Conservation (phyloP, 179 eudicot species). For the Pouteria campechiana region DNA sequence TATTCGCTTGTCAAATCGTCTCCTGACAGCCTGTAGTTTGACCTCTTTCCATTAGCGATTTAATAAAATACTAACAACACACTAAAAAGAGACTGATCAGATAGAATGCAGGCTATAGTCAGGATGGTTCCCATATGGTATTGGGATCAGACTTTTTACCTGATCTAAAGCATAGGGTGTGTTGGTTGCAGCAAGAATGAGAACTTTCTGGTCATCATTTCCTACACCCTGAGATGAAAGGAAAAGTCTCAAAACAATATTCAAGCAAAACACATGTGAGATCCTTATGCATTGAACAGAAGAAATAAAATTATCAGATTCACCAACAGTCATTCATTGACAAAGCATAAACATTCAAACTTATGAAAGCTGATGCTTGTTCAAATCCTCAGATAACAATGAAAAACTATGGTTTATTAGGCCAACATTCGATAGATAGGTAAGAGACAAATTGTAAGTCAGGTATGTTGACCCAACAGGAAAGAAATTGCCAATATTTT, state of each 20-base stretch:
- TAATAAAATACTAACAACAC: no score
- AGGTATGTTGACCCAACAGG: no score
- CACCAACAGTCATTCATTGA: neutral
- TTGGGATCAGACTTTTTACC: conserved; percentile 38
- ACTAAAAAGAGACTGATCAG: no score
- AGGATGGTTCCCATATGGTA: no score
- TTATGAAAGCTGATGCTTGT: neutral
- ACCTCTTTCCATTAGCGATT: no score
- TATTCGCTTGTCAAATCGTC: conserved; percentile 95
- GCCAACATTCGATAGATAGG: no score
- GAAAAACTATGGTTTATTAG: no score
- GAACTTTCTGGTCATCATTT: conserved; percentile 90
- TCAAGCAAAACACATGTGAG: neutral
- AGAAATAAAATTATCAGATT: neutral
- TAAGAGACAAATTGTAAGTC: no score
- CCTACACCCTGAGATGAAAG: conserved; percentile 76
- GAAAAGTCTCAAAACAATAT: neutral
- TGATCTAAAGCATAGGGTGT: conserved; percentile 97
- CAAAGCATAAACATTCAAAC: neutral
- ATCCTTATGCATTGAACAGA: neutral
- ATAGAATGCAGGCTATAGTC: no score
- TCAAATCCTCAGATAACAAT: no score
- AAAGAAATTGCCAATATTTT: no score
- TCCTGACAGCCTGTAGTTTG: conserved; percentile 70
- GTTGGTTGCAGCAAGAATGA: conserved; percentile 96